Conservation (phyloP, 331 rosid species). For the Cydonia oblonga region DNA sequence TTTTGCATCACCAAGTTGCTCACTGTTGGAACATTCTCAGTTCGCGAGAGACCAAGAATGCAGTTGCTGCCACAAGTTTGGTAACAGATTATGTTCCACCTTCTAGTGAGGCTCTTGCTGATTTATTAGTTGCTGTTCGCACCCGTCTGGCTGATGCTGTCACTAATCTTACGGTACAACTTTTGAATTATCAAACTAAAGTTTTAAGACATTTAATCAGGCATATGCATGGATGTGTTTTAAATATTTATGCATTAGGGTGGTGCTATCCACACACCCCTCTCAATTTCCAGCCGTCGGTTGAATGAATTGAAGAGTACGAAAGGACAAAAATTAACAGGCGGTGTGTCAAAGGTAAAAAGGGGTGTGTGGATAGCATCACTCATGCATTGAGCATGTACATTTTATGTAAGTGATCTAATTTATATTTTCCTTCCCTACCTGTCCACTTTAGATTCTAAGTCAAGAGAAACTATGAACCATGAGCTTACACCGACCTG, state of each 20-base stretch:
- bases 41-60: constrained; percentile 56
- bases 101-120: constrained; percentile 76
- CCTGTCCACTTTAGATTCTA: not conserved
- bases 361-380: too few relatives aligned
- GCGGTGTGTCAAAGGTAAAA: too few relatives aligned
- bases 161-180: constrained; percentile 49
- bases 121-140: constrained; percentile 55
- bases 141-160: constrained; percentile 75
- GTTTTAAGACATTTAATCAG: not conserved
- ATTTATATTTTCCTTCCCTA: not conserved
- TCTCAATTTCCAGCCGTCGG: too few relatives aligned
- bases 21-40: constrained; percentile 95
- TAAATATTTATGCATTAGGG: not conserved
- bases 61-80: constrained; percentile 65
- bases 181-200: not conserved
- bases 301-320: too few relatives aligned
- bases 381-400: not conserved
- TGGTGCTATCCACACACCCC: too few relatives aligned
- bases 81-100: constrained; percentile 73
- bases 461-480: not conserved
- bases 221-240: not conserved
- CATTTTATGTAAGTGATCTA: not conserved
- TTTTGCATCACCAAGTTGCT: constrained; percentile 70
- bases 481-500: not conserved
- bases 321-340: too few relatives aligned